phyloP scores from a whole-genome alignment of 805 yeast species.

The Candida oleophila region DNA sequence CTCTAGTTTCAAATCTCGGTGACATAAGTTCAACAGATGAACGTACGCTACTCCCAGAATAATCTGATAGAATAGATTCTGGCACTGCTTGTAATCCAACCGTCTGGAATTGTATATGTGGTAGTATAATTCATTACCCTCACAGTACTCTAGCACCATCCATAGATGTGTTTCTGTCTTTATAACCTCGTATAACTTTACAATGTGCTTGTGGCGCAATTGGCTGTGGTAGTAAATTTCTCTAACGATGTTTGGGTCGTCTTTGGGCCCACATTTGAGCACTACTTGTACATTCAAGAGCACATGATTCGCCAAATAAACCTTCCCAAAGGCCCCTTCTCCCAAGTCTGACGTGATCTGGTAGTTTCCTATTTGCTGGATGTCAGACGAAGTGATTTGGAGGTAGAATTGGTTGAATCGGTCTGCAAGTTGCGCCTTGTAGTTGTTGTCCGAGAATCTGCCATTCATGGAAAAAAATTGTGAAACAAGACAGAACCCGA shows the following conservation, averaged over 20 bases:
- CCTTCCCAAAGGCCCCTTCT: constrained; percentile 91
- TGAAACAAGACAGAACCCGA: too few species aligned
- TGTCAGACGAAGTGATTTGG: constrained; percentile 43
- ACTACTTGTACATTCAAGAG: constrained; percentile 75
- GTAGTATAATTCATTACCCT: constrained; percentile 74
- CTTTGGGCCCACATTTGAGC: constrained; percentile 72
- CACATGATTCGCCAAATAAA: constrained; percentile 78
- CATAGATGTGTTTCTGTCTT: constrained; percentile 78
- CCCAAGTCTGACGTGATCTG: constrained; percentile 73
- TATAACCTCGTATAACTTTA: constrained; percentile 81
- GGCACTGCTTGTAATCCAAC: constrained; percentile 50
- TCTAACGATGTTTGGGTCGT: constrained; percentile 82
- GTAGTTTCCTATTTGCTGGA: constrained; percentile 79
- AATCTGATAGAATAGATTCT: constrained; percentile 61
- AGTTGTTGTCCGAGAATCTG: constrained; percentile 20
- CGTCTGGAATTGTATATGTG: constrained; percentile 54
- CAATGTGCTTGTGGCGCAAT: constrained; percentile 79
- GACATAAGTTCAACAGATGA: constrained; percentile 75
- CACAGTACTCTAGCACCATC: constrained; percentile 89
- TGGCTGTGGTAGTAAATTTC: constrained; percentile 89
- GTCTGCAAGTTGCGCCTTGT: constrained; percentile 55
- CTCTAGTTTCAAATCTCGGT: constrained; percentile 82
- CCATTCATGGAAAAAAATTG: constrained; percentile 17
- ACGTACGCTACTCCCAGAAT: constrained; percentile 68
- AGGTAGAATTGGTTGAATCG: constrained; percentile 60